Conservation (phyloP, 345 rosid genomes). For the Populus alba region DNA sequence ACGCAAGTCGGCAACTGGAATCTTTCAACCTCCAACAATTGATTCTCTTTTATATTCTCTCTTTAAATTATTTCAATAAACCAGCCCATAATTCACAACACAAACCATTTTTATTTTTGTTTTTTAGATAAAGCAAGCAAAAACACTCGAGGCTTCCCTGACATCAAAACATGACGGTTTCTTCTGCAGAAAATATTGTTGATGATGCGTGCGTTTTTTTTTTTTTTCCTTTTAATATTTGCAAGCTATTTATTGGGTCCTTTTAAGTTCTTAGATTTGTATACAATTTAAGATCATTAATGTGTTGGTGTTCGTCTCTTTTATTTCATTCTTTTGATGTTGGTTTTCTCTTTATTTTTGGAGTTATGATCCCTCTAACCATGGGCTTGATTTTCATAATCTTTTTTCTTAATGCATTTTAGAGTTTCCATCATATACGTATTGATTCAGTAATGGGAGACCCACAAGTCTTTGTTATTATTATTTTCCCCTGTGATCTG, state of each 20-base stretch:
- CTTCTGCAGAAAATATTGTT: not conserved
- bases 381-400: not conserved
- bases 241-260: not conserved
- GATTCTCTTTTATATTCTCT: not conserved
- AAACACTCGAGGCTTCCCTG: too few relatives aligned
- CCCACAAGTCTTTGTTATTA: not conserved
- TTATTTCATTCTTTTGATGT: not conserved
- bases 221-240: not conserved
- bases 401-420: not conserved
- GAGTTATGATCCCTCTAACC: not conserved
- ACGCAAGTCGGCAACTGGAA: not conserved
- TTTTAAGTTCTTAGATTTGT: not conserved
- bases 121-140: not conserved
- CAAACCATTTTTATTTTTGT: not conserved
- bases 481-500: not conserved
- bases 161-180: slow-evolving; percentile 6
- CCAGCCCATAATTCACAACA: not conserved
- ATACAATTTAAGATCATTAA: not conserved
- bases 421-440: not conserved
- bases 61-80: not conserved
- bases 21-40: not conserved
- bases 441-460: not conserved
- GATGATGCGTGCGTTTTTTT: slow-evolving; percentile 9
- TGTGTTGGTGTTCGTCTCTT: not conserved
- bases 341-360: not conserved